Evolutionary conservation across 176 grass and related monocot species (phyloP), one percentile per base, ranked within the genome.

Genomic region (Oryza meridionalis): DNA sequence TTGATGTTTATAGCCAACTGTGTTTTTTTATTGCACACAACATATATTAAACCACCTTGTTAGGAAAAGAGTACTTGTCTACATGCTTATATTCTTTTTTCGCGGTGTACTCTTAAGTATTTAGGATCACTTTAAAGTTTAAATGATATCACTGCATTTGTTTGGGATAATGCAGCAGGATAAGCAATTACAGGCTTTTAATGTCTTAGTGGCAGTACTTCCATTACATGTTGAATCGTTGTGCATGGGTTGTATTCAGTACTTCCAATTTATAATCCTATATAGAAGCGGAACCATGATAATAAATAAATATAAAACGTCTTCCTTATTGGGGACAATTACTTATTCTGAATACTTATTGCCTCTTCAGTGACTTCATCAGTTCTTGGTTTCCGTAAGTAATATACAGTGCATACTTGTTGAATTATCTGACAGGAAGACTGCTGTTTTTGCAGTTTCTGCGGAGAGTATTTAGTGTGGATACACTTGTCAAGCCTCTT

Each of bases 401-500:
- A 73, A 45, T 47, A 71, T 59, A 2, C 40, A 38, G 33, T 59
- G 5, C 66, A 42, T 42, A n/a, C 12, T 61, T 59, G 24, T 81
- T 42, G 6, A 70, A 19, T 79, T 64, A 5, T 89, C 72, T 84
- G 63, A 86, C 37, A 78, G 46, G 59, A 81, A 69, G 51, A 75
- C 33, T 59, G 5, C 24, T 89, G 24, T 29, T 81, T 81, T 92
- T 87, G 80, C 91, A 99, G 96, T 99, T 99, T 75, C 81, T 99
- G 75, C 82, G 81, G 69, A 79, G 84, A 86, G 96, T 94, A 64
- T 99, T 99, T 46, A 99, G 87, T 19, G 89, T 99, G 77, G 93
- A 99, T 71, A 94, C 93, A 70, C 77, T 96, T 82, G 96, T 99
- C 65, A 99, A 99, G 46, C 96, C 96, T 90, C 87, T 99, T 65